Base-by-base conservation (phyloP, 2,329 filamentous ascomycete species). In the Talaromyces albobiverticillius region DNA sequence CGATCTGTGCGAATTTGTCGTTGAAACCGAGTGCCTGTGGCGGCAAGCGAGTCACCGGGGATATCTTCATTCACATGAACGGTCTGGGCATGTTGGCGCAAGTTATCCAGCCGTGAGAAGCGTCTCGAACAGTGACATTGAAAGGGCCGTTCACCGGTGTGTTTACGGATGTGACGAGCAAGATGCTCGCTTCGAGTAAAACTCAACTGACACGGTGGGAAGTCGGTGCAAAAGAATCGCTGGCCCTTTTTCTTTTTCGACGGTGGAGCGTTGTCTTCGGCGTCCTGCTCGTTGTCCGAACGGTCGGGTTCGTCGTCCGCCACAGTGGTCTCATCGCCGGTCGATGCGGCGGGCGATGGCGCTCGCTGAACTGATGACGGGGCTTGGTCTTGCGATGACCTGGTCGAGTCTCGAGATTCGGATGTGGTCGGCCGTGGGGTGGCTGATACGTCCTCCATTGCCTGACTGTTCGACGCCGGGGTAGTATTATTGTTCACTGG, bases 41-140 rank as follows among this genome's bases (percentile, higher is more conserved):
- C 94, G 14, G 94, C 94, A 18, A 97, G 82, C 1, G 94, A 97
- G 69, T 96, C 91, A 38, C 86, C 85, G 3, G 94, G 94, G 31
- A 99, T 99, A 54, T 96, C 91, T 70, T 97, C 94, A 69, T 97
- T 96, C 55, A 95, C 89, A 69, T 99, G 94, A 1, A 99, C 94
- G 0, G 94, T 97, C 71, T 96, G 92, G 42, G 94, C 94, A 78
- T 99, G 94, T 69, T 99, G 94, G 56, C 94, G 85, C 49, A 99
- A 77, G 67, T 99, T 99, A 71, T 99, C 93, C 43, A 97, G 82
- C 46, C 93, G 84, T 9, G 94, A 97, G 70, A 99, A 99, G 53
- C 91, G 84, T 48, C 94, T 84, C 2, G 88, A 90, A 72, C 94
- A 99, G 71, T 97, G 94, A 62, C 94, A 99, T 71, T 95, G 89